Evolutionary conservation across 2,329 filamentous ascomycete species (phyloP).

Genomic region (Aspergillus pseudoglaucus): DNA sequence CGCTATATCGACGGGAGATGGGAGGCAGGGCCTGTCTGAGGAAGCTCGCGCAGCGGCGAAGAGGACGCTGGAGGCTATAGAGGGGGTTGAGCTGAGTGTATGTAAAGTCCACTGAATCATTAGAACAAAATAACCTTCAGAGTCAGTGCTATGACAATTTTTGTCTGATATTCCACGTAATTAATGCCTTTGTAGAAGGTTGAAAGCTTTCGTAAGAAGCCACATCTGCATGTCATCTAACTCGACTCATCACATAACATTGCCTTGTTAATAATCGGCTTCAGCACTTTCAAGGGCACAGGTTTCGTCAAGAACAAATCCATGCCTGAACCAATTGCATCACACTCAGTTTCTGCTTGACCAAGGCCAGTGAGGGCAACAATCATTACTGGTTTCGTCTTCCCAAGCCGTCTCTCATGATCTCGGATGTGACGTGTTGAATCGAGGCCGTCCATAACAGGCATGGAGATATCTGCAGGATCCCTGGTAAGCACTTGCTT

Average conservation of each 20-base stretch:
- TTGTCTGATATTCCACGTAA: too few species aligned
- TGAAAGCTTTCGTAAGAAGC: too few species aligned
- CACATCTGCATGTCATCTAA: too few species aligned
- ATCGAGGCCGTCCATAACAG: constrained; percentile 32
- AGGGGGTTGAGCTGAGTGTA: not conserved
- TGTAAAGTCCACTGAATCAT: too few species aligned
- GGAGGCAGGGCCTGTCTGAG: not conserved
- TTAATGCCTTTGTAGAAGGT: too few species aligned
- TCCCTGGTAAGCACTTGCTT: not conserved
- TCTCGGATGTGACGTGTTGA: constrained; percentile 24
- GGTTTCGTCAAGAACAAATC: constrained; percentile 30
- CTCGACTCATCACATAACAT: too few species aligned
- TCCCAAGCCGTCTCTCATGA: constrained; percentile 12
- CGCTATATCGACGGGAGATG: not conserved
- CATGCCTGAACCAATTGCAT: constrained; percentile 27
- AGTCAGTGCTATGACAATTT: too few species aligned
- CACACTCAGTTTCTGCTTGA: constrained; percentile 21
- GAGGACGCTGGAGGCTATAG: not conserved
- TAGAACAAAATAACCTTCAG: too few species aligned
- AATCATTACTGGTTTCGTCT: constrained; percentile 12
- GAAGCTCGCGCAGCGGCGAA: not conserved
- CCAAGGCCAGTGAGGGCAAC: constrained; percentile 28
- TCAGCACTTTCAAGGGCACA: constrained; percentile 3
- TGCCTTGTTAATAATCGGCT: not conserved
- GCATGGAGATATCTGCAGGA: constrained; percentile 29